These are phyloP conservation scores for Acanthamoeba lenticulata DNA, from an alignment of 208 protist species.

Conservation along the genomic window DNA sequence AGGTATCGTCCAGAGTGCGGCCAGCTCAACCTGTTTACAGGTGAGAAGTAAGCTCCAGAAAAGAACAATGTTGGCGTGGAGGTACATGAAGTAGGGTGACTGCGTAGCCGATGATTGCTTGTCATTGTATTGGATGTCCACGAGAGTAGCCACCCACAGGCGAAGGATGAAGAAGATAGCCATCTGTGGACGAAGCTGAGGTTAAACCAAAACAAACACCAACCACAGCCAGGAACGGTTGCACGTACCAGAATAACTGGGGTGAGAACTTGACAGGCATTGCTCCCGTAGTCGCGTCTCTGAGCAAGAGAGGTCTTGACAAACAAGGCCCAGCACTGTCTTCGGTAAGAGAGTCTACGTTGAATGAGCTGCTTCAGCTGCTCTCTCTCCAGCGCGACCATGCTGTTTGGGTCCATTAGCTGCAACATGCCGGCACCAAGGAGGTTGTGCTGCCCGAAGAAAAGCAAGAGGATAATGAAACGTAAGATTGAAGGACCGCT, in stretches of 20 bases:
- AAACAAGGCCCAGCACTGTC: slow-evolving; percentile 18
- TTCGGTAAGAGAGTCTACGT: background rate
- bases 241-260: background rate
- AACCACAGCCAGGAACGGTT: background rate
- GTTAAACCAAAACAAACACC: no score
- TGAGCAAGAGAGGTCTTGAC: background rate
- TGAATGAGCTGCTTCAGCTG: background rate
- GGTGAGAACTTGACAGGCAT: slow-evolving; percentile 7
- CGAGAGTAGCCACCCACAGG: background rate
- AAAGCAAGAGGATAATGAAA: no score
- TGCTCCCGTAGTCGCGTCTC: slow-evolving; percentile 12
- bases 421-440: no score
- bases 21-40: background rate
- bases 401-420: background rate
- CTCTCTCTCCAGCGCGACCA: background rate
- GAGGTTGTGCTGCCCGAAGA: no score
- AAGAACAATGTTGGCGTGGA: background rate
- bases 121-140: background rate
- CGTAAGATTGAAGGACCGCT: no score
- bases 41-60: background rate
- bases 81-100: background rate
- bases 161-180: slow-evolving; percentile 39
- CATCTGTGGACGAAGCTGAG: background rate
- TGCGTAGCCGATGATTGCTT: background rate
- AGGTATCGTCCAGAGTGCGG: background rate